Conservation (phyloP, 2,329 filamentous ascomycete genomes). For the Cytospora leucostoma region DNA sequence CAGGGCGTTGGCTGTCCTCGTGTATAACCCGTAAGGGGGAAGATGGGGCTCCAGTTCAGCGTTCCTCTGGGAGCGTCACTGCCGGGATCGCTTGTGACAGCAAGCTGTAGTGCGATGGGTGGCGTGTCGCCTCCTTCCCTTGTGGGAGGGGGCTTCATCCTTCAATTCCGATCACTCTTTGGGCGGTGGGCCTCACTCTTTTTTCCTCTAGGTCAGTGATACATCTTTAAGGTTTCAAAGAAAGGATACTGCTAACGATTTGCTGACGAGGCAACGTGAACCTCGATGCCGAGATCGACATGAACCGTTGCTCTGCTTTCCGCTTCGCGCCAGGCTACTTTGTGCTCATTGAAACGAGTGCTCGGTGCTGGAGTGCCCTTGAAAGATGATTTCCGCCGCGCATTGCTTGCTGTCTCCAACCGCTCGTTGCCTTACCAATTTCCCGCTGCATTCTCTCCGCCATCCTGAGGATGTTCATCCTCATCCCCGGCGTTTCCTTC, state of each 20-base stretch:
- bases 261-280: not conserved
- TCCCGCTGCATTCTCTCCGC: not conserved
- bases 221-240: conserved; percentile 1
- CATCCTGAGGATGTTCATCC: not conserved
- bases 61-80: conserved; percentile 34
- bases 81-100: conserved; percentile 36
- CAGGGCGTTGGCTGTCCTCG: conserved; percentile 33
- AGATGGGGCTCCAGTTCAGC: conserved; percentile 27
- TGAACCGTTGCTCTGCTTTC: not conserved
- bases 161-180: conserved; percentile 40
- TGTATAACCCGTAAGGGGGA: conserved; percentile 22
- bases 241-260: conserved; percentile 36
- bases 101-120: conserved; percentile 39
- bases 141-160: conserved; percentile 30
- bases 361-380: not conserved
- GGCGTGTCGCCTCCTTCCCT: conserved; percentile 33
- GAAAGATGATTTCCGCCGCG: not conserved
- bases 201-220: conserved; percentile 34
- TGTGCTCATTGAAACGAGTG: not conserved
- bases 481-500: conserved; percentile 1
- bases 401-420: not conserved
- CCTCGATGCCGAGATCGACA: not conserved
- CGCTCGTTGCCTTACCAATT: not conserved
- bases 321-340: not conserved
- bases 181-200: conserved; percentile 36